phyloP scores from a whole-genome alignment of 345 rosid species.

The Eucalyptus pumila region DNA sequence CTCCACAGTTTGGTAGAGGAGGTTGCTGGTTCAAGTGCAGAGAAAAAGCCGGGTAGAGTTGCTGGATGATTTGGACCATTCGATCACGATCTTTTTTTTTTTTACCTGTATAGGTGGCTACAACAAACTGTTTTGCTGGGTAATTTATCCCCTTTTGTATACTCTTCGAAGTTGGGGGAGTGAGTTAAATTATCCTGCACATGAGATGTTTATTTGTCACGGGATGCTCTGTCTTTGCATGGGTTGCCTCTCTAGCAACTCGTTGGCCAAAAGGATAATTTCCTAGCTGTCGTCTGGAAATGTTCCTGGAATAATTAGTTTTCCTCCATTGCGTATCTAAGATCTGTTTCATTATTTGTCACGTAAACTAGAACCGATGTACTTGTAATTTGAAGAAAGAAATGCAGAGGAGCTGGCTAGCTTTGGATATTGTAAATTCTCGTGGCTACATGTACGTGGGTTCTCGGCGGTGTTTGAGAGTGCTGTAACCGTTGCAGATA shows the following conservation, averaged over 20 bases:
- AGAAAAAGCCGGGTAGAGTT: constrained; percentile 6
- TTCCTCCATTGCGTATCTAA: background rate
- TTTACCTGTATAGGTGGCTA: background rate
- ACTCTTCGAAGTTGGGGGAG: background rate
- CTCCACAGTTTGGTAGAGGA: constrained; percentile 34
- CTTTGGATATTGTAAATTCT: background rate
- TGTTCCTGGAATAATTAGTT: background rate
- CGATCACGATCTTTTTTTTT: background rate
- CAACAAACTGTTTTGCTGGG: background rate
- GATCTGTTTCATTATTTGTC: background rate
- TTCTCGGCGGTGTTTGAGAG: background rate
- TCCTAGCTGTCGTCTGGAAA: background rate
- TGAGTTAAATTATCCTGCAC: constrained; percentile 6
- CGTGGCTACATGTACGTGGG: background rate
- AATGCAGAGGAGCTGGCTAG: background rate
- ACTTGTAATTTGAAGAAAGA: background rate
- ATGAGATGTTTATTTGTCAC: background rate
- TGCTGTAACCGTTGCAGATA: background rate
- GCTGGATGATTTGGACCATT: constrained; percentile 4
- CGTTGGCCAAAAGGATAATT: background rate
- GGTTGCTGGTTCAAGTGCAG: constrained; percentile 32
- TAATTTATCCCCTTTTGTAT: constrained; percentile 12
- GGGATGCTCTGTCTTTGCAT: background rate
- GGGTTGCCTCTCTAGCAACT: constrained; percentile 17
- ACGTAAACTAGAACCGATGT: background rate